phyloP scores from a whole-genome alignment of 495 filamentous ascomycete genomes.

The Lentithecium fluviatile region DNA sequence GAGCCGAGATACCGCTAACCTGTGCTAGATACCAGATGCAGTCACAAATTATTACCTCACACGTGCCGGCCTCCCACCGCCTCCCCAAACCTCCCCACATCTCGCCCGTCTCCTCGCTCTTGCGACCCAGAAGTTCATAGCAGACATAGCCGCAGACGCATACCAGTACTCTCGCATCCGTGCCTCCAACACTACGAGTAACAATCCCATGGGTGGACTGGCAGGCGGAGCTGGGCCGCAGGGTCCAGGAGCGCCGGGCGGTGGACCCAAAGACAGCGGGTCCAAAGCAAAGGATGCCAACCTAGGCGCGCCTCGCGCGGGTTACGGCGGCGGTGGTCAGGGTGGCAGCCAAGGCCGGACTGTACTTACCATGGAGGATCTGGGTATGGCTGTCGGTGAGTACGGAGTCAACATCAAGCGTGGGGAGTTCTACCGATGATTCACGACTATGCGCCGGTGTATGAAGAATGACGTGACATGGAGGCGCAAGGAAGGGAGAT shows the following conservation, averaged over 20 bases:
- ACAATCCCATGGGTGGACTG: constrained; percentile 83
- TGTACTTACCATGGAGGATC: constrained; percentile 96
- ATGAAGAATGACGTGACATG: too few relatives aligned
- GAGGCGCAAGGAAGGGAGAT: too few relatives aligned
- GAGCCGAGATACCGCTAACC: constrained; percentile 28
- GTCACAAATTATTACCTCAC: constrained; percentile 98
- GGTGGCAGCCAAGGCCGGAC: constrained; percentile 89
- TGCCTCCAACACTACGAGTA: constrained; percentile 75
- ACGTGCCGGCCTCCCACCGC: constrained; percentile 86
- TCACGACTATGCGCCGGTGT: too few relatives aligned
- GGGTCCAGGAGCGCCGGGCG: constrained; percentile 51
- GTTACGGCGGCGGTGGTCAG: constrained; percentile 88
- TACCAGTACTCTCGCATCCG: constrained; percentile 97
- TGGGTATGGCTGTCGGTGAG: constrained; percentile 95
- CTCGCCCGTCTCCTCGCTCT: constrained; percentile 91
- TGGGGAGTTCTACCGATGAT: constrained; percentile 92
- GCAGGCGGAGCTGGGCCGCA: constrained; percentile 65
- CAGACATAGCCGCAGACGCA: constrained; percentile 93
- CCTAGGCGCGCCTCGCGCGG: constrained; percentile 83
- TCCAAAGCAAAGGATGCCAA: constrained; percentile 53
- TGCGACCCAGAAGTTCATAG: constrained; percentile 96
- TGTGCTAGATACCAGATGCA: constrained; percentile 84
- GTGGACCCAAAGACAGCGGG: constrained; percentile 49
- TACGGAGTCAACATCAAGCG: constrained; percentile 96
- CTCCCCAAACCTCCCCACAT: constrained; percentile 78